Evolutionary conservation across 495 filamentous ascomycete species (phyloP).

Genomic region (Chaetomidium leptoderma): DNA sequence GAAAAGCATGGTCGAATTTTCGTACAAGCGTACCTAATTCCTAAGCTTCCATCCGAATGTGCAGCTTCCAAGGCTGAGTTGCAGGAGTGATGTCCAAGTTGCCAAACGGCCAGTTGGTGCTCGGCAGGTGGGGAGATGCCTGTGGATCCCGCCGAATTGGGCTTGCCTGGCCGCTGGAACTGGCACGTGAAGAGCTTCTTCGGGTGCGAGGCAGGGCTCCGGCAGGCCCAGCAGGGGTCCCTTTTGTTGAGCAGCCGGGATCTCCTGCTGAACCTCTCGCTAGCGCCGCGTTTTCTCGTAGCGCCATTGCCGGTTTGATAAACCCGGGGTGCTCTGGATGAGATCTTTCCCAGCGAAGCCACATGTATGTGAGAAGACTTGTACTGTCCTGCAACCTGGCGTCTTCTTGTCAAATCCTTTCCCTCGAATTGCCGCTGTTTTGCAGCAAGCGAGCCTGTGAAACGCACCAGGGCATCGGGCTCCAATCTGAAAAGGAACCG

Average conservation of each 20-base stretch:
- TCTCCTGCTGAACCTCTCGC: slow-evolving; percentile 16
- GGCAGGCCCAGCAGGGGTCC: background rate
- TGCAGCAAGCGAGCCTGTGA: background rate
- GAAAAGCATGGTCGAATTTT: no score
- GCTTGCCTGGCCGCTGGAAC: background rate
- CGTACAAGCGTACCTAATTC: no score
- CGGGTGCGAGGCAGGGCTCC: slow-evolving; percentile 2
- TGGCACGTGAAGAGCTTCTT: slow-evolving; percentile 20
- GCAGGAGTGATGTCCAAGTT: no score
- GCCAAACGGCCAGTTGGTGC: background rate
- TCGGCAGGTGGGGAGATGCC: background rate
- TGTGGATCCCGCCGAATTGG: background rate
- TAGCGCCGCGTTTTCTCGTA: slow-evolving; percentile 19
- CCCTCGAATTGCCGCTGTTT: background rate
- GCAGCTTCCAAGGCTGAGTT: no score
- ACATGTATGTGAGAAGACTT: slow-evolving; percentile 14
- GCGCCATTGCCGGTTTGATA: slow-evolving; percentile 10
- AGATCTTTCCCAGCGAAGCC: background rate
- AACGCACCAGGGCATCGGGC: slow-evolving; percentile 15
- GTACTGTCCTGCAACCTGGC: slow-evolving; percentile 16
- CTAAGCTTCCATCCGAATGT: no score
- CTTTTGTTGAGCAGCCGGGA: background rate
- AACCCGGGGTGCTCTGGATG: slow-evolving; percentile 3
- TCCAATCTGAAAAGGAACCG: slow-evolving; percentile 20
- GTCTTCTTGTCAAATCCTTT: slow-evolving; percentile 10